These are phyloP conservation scores for Pisolithus sp. DNA, from an alignment of 768 basidiomycete species.

Conservation along the genomic window DNA sequence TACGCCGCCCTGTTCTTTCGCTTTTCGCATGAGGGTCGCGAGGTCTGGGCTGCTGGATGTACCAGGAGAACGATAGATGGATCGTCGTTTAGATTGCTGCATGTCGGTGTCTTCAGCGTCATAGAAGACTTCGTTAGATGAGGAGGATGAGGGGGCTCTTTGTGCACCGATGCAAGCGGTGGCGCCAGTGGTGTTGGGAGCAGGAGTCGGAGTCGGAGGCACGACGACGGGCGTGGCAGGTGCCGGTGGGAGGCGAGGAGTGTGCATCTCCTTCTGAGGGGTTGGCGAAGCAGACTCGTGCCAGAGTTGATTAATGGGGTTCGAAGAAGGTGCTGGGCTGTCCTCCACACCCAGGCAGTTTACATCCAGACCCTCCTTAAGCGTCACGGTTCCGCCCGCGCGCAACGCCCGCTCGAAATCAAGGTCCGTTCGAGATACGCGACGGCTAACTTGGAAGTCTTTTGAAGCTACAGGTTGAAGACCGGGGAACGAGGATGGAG, in stretches of 20 bases:
- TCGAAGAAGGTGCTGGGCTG: constrained; percentile 30
- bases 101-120: constrained; percentile 63
- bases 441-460: constrained; percentile 42
- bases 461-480: constrained; percentile 54
- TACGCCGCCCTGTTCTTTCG: constrained; percentile 59
- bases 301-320: constrained; percentile 14
- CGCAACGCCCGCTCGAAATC: constrained; percentile 77
- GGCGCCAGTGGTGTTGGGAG: constrained; percentile 16
- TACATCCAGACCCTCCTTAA: constrained; percentile 69
- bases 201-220: constrained; percentile 62
- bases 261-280: constrained; percentile 29
- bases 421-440: constrained; percentile 66
- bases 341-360: constrained; percentile 55
- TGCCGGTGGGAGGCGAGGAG: constrained; percentile 32
- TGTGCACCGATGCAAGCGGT: constrained; percentile 23
- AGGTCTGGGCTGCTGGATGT: constrained; percentile 91
- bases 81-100: constrained; percentile 64
- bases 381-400: constrained; percentile 57
- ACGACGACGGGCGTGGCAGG: constrained; percentile 58
- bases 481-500: constrained; percentile 42
- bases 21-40: constrained; percentile 79
- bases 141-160: constrained; percentile 38
- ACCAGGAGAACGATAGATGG: constrained; percentile 82
- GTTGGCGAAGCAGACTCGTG: constrained; percentile 39
- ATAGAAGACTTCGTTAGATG: constrained; percentile 53